Conservation (phyloP, 2,329 filamentous ascomycete species). For the Colletotrichum viniferum region DNA sequence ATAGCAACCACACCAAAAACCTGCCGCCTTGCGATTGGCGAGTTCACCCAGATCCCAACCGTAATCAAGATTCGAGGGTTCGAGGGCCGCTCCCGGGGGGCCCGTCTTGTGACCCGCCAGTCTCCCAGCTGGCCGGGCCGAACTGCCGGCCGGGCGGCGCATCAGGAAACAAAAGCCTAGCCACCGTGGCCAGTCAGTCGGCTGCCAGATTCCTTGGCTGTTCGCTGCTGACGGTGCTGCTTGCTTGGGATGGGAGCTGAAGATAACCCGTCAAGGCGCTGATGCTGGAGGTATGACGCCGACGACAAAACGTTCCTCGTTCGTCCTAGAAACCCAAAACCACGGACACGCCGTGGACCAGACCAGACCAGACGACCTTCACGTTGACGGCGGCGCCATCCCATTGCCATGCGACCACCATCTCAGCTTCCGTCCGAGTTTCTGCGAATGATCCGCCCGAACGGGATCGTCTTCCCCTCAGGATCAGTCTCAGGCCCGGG, state of each 20-base stretch:
- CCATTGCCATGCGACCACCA: slow-evolving; percentile 2
- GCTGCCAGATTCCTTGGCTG: neutral
- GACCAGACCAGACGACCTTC: neutral
- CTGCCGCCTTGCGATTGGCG: slow-evolving; percentile 2
- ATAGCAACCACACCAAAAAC: neutral
- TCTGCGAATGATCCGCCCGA: slow-evolving; percentile 12
- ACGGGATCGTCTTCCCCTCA: slow-evolving; percentile 22
- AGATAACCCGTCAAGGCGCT: neutral
- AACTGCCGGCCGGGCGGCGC: neutral
- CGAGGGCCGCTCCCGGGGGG: neutral
- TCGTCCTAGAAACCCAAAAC: neutral
- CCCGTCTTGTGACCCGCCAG: slow-evolving; percentile 3
- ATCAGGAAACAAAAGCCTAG: neutral
- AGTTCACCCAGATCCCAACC: neutral
- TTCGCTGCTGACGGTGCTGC: neutral
- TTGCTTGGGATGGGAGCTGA: neutral
- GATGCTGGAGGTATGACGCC: slow-evolving; percentile 7
- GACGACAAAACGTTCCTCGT: neutral
- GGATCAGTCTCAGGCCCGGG: slow-evolving; percentile 26
- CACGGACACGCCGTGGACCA: neutral
- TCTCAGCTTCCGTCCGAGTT: slow-evolving; percentile 10
- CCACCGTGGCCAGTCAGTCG: neutral
- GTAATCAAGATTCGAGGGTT: slow-evolving; percentile 2
- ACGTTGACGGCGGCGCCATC: slow-evolving; percentile 14
- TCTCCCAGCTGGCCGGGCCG: neutral